Evolutionary conservation across 805 yeast species (phyloP).

Genomic region (Wickerhamomyces pijperi): DNA sequence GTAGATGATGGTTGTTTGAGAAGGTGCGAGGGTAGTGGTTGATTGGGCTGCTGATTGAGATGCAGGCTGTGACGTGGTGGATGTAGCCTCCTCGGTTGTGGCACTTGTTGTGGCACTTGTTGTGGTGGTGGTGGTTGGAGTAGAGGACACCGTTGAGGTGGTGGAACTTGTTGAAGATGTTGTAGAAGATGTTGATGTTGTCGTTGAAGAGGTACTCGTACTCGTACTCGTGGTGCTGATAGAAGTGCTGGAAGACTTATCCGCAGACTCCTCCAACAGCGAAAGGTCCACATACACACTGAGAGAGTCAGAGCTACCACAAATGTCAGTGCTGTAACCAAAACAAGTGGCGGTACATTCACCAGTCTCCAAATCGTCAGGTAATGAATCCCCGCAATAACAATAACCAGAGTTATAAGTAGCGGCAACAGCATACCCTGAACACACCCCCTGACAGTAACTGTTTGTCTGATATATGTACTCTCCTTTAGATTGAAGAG

Average conservation of each 20-base stretch:
- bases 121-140: no score
- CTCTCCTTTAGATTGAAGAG: slow-evolving; percentile 29
- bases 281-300: slow-evolving; percentile 26
- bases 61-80: no score
- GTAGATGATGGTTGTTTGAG: slow-evolving; percentile 8
- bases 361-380: slow-evolving; percentile 20
- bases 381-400: slow-evolving; percentile 50
- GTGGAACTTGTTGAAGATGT: slow-evolving; percentile 1
- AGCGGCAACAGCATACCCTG: slow-evolving; percentile 36
- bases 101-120: no score
- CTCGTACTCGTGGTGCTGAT: slow-evolving; percentile 1
- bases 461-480: slow-evolving; percentile 50
- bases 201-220: slow-evolving; percentile 1
- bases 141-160: no score
- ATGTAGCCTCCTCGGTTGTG: no score
- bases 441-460: slow-evolving; percentile 44
- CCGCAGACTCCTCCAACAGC: slow-evolving; percentile 16
- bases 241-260: slow-evolving; percentile 6
- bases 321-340: slow-evolving; percentile 51
- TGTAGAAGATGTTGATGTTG: slow-evolving; percentile 6
- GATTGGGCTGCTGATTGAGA: no score
- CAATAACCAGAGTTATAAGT: slow-evolving; percentile 43
- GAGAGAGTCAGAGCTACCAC: slow-evolving; percentile 50
- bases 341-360: slow-evolving; percentile 38
- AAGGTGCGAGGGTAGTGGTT: slow-evolving; percentile 5